Evolutionary conservation across 192 early-diverging fungal species (phyloP).

Genomic region (Gaertneriomyces sp.): DNA sequence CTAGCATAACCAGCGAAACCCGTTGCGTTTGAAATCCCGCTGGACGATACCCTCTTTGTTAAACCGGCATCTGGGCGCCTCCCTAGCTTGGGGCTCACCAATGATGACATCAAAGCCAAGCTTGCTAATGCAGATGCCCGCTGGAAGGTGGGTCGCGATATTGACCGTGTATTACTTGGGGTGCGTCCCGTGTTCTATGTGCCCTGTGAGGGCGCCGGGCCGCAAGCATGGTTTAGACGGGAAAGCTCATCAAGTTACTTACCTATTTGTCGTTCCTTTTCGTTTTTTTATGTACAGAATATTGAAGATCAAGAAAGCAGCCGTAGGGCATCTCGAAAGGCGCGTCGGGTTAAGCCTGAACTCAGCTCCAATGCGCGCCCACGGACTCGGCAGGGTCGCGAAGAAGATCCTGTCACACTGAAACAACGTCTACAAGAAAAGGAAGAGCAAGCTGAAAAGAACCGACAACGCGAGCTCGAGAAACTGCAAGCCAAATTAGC

Average conservation of each 20-base stretch:
- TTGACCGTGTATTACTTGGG: constrained; percentile 29
- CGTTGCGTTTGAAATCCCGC: constrained; percentile 54
- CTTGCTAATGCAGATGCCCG: constrained; percentile 47
- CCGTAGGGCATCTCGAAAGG: constrained; percentile 7
- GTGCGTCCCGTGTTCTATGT: constrained; percentile 6
- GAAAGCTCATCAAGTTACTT: background rate
- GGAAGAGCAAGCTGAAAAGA: constrained; percentile 39
- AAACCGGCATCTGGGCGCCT: constrained; percentile 15
- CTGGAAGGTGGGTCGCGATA: constrained; percentile 47
- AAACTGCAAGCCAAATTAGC: constrained; percentile 51
- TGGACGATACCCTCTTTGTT: constrained; percentile 28
- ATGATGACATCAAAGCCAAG: constrained; percentile 42
- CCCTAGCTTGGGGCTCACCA: constrained; percentile 39
- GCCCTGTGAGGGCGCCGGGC: too few species aligned
- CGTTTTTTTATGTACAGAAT: constrained; percentile 4
- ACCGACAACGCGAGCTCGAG: constrained; percentile 43
- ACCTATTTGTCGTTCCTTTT: background rate
- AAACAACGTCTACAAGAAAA: constrained; percentile 45
- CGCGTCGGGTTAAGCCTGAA: constrained; percentile 17
- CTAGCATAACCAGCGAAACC: constrained; percentile 25
- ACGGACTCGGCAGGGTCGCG: constrained; percentile 18
- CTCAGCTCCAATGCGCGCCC: constrained; percentile 15
- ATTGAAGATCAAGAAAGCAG: constrained; percentile 14
- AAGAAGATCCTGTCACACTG: constrained; percentile 32
- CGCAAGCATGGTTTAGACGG: too few species aligned